These are phyloP conservation scores for Dictyostelium citrinum DNA, from an alignment of 78 protist genomes.

Conservation along the genomic window DNA sequence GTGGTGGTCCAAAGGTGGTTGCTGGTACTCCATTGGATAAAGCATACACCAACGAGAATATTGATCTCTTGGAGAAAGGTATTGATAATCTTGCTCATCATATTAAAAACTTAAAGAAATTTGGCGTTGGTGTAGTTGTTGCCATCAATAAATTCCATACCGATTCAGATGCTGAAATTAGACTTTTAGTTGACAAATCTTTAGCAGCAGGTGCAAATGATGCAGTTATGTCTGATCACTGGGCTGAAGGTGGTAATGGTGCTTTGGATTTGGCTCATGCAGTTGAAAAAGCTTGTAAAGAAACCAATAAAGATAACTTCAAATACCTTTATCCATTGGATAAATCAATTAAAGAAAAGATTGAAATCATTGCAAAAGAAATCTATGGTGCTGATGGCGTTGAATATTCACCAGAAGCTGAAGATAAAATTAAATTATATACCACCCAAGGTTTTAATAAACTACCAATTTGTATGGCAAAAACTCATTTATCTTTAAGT, in stretches of 20 bases:
- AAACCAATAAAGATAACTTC: slow-evolving; percentile 79
- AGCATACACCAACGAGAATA: slow-evolving; percentile 76
- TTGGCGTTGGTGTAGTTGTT: slow-evolving; percentile 96
- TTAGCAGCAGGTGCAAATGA: slow-evolving; percentile 90
- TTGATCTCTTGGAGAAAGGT: slow-evolving; percentile 83
- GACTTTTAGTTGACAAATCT: slow-evolving; percentile 27
- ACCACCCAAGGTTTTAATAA: slow-evolving; percentile 84
- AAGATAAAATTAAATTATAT: slow-evolving; percentile 82
- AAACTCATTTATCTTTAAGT: slow-evolving; percentile 95
- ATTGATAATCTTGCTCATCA: slow-evolving; percentile 81
- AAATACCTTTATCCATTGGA: slow-evolving; percentile 88
- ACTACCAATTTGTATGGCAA: slow-evolving; percentile 98
- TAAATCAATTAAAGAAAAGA: slow-evolving; percentile 89
- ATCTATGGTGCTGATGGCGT: slow-evolving; percentile 96
- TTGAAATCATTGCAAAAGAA: slow-evolving; percentile 86
- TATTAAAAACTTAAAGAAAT: slow-evolving; percentile 80
- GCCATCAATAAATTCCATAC: slow-evolving; percentile 90
- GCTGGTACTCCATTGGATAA: slow-evolving; percentile 85
- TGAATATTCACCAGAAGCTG: slow-evolving; percentile 85
- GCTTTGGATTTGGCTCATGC: slow-evolving; percentile 93
- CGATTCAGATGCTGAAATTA: slow-evolving; percentile 75
- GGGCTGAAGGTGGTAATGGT: slow-evolving; percentile 94
- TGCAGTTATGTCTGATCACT: slow-evolving; percentile 92
- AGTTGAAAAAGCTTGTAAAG: slow-evolving; percentile 83
- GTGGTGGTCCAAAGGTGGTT: slow-evolving; percentile 89